phyloP scores from a whole-genome alignment of 2,329 filamentous ascomycete species.

The Grosmannia serpens region DNA sequence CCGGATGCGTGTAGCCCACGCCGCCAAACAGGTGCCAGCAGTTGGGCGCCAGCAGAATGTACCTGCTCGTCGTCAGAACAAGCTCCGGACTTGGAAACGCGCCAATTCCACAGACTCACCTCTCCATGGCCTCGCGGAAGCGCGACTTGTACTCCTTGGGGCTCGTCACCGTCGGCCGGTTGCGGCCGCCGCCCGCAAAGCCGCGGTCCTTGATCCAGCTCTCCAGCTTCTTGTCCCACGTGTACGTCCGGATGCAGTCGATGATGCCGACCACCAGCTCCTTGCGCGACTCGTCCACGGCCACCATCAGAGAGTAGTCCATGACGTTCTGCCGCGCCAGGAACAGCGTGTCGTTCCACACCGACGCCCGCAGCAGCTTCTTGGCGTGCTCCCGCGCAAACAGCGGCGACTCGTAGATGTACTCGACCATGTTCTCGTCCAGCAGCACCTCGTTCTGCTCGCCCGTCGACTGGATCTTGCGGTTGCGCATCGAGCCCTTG shows the following conservation, averaged over 20 bases:
- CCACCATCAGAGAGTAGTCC: constrained; percentile 98
- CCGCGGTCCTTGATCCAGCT: constrained; percentile 98
- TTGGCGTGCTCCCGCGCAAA: constrained; percentile 95
- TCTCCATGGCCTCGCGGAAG: constrained; percentile 81
- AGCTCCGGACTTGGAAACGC: too few relatives aligned
- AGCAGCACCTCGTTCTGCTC: constrained; percentile 93
- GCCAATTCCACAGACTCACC: not conserved
- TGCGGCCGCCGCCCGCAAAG: constrained; percentile 62
- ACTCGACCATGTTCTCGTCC: constrained; percentile 98
- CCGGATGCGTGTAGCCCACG: constrained; percentile 14
- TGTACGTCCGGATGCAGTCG: constrained; percentile 96
- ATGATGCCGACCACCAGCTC: constrained; percentile 97
- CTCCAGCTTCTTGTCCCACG: constrained; percentile 99
- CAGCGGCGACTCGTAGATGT: constrained; percentile 92
- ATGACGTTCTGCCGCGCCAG: constrained; percentile 92
- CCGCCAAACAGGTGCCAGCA: constrained; percentile 60
- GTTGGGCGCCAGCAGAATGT: constrained; percentile 63
- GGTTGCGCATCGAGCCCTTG: constrained; percentile 97
- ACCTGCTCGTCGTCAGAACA: constrained; percentile 32
- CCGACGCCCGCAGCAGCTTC: constrained; percentile 78
- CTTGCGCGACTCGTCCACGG: constrained; percentile 79
- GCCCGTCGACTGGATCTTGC: constrained; percentile 90
- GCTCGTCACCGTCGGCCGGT: constrained; percentile 88
- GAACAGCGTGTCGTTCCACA: constrained; percentile 97
- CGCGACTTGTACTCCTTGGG: constrained; percentile 96